phyloP scores from a whole-genome alignment of 1,139 yeast species.

The Meyerozyma sp. region DNA sequence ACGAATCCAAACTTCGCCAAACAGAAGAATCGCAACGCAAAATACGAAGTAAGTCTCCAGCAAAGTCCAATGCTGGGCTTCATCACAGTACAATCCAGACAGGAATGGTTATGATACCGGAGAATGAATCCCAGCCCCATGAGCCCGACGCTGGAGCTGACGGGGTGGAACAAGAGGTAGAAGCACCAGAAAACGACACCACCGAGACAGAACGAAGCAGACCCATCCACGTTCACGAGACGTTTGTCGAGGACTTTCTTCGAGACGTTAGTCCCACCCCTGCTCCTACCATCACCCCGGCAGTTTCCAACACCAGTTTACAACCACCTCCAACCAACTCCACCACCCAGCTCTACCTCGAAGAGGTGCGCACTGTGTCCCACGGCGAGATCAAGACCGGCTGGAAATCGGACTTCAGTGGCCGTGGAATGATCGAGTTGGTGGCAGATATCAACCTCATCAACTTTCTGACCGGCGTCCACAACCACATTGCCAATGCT shows the following conservation, averaged over 20 bases:
- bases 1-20: conserved; percentile 41
- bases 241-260: conserved; percentile 27
- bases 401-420: conserved; percentile 89
- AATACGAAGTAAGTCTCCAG: conserved; percentile 6
- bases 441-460: conserved; percentile 62
- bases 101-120: conserved; percentile 14
- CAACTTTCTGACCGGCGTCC: conserved; percentile 54
- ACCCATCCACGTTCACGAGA: conserved; percentile 22
- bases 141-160: conserved; percentile 5
- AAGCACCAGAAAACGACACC: conserved; percentile 9
- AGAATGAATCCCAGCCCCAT: conserved; percentile 3
- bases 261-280: conserved; percentile 2
- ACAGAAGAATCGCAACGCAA: conserved; percentile 42
- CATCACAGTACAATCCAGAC: conserved; percentile 42
- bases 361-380: conserved; percentile 67
- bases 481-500: conserved; percentile 22
- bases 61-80: conserved; percentile 14
- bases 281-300: conserved; percentile 1
- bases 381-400: conserved; percentile 83
- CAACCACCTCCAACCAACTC: conserved; percentile 6
- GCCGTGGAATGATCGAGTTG: conserved; percentile 70
- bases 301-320: conserved; percentile 2
- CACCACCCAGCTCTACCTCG: conserved; percentile 45
- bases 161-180: conserved; percentile 6
- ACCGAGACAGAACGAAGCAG: conserved; percentile 19